Conservation (phyloP, 331 rosid species). For the Acacia pycnantha region DNA sequence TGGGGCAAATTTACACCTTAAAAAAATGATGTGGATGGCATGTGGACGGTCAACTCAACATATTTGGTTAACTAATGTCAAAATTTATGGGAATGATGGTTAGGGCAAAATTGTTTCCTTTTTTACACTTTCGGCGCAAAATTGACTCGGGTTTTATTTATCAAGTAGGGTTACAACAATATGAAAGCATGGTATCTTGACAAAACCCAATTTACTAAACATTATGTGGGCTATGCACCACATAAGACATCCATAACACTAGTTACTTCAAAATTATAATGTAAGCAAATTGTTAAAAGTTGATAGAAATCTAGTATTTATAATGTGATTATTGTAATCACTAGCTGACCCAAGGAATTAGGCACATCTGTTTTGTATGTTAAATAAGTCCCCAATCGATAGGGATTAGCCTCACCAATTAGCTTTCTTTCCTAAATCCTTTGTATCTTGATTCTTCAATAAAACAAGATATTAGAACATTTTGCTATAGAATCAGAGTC, state of each 20-base stretch:
- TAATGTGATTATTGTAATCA: background rate
- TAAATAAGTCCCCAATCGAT: background rate
- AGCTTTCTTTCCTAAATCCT: background rate
- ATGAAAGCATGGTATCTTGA: background rate
- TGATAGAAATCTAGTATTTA: background rate
- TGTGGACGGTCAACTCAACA: no score
- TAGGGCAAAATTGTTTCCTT: no score
- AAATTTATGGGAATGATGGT: no score
- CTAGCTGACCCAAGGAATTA: background rate
- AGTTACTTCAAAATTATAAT: background rate
- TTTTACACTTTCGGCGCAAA: no score
- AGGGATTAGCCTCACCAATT: background rate
- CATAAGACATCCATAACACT: background rate
- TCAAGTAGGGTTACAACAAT: background rate
- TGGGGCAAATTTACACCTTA: accelerated
- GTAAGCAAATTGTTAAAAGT: background rate
- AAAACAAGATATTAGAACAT: background rate
- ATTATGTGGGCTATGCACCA: background rate
- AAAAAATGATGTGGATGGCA: no score
- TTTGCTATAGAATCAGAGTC: background rate
- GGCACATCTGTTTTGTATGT: background rate
- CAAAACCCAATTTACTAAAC: background rate
- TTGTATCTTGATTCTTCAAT: background rate
- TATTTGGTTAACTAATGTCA: no score
- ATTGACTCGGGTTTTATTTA: background rate